A percentile compares a stretch with the other conserved stretches of the same genome.
phyloP scores from a whole-genome alignment of 257 asterid genomes.

The Plantago major region DNA sequence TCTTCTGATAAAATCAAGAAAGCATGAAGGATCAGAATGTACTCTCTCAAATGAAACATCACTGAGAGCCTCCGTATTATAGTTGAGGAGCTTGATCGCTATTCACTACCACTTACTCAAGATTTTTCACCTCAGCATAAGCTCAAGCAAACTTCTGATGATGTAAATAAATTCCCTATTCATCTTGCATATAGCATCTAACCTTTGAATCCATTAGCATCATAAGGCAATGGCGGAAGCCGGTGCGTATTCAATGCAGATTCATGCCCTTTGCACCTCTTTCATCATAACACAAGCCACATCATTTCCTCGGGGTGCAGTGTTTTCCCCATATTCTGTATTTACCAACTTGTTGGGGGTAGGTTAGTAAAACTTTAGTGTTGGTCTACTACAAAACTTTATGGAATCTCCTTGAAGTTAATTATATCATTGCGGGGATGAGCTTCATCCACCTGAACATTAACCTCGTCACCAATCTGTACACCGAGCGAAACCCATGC shows the following conservation, averaged over 20 bases:
- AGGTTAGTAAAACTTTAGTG: not conserved
- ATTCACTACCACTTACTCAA: too few relatives aligned
- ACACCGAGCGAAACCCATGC: slow-evolving; percentile 74
- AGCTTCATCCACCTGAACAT: slow-evolving; percentile 72
- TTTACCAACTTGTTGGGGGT: slow-evolving; percentile 4
- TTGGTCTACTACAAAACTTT: not conserved
- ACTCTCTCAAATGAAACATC: slow-evolving; percentile 1
- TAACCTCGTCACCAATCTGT: slow-evolving; percentile 76
- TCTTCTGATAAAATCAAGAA: not conserved
- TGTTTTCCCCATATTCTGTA: not conserved
- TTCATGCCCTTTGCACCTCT: slow-evolving; percentile 5
- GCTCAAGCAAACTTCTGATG: too few relatives aligned
- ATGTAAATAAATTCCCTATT: not conserved
- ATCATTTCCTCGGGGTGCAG: not conserved
- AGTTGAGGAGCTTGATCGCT: not conserved
- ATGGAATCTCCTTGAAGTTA: slow-evolving; percentile 56
- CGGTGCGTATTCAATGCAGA: not conserved
- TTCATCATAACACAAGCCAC: not conserved
- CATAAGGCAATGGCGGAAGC: not conserved
- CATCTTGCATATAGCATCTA: not conserved
- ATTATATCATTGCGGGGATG: slow-evolving; percentile 87
- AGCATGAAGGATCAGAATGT: slow-evolving; percentile 10
- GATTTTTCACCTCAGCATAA: not conserved
- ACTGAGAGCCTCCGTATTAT: not conserved
- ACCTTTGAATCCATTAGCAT: not conserved